Evolutionary conservation across 164 flowering plant species (phyloP).

Genomic region (Pachysandra terminalis): DNA sequence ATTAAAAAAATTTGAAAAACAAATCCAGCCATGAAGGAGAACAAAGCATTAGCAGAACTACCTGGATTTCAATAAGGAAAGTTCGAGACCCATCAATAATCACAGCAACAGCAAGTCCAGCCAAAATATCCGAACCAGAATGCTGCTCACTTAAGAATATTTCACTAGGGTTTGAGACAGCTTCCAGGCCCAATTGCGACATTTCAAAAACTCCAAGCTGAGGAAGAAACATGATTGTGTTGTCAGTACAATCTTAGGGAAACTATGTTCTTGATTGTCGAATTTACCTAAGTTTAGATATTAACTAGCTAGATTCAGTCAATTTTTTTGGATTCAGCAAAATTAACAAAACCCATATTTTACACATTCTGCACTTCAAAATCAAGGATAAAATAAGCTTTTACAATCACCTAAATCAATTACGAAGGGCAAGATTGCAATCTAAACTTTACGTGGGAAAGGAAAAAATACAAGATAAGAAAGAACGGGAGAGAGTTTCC

Average conservation of each 20-base stretch:
- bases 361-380: too few relatives aligned
- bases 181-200: conserved; percentile 75
- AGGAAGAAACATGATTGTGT: conserved; percentile 9
- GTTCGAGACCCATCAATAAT: conserved; percentile 86
- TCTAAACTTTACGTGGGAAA: too few relatives aligned
- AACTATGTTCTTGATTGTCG: too few relatives aligned
- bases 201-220: conserved; percentile 98
- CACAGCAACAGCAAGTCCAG: conserved; percentile 89
- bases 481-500: too few relatives aligned
- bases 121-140: conserved; percentile 70
- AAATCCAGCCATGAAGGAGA: neutral
- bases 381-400: too few relatives aligned
- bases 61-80: conserved; percentile 94
- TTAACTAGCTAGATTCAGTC: neutral
- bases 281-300: neutral
- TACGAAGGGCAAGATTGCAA: too few relatives aligned
- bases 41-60: conserved; percentile 15
- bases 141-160: conserved; percentile 67
- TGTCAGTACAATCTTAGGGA: neutral
- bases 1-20: neutral
- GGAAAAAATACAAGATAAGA: too few relatives aligned
- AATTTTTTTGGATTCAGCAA: neutral
- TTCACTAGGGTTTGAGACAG: conserved; percentile 79
- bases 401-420: too few relatives aligned
- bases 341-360: neutral